Base-by-base conservation (phyloP, 352 stramenopile species). In the Phytophthora hybrid region DNA sequence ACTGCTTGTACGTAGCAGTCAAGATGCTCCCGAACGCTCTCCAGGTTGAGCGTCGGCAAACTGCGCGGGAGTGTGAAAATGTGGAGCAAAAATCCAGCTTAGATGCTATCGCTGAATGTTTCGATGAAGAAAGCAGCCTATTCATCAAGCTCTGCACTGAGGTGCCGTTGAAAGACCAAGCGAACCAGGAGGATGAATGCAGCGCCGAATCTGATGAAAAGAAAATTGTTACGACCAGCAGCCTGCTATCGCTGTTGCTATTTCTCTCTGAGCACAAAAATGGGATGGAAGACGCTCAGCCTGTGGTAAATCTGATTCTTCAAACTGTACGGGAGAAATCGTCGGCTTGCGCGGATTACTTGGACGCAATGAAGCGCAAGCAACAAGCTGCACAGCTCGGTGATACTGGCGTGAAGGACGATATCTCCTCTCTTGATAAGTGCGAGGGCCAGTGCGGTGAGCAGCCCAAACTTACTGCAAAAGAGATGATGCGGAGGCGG, bases 401-500 rank as follows among this genome's bases (percentile, higher is more conserved):
- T 5, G 31, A 65, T 51, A 44, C 9, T 57, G 39, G 26, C 10
- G 57, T 34, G 10, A 55, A 58, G 70, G 10, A 26, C 49, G 39
- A 21, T 53, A 61, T 26, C 58, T 62, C 44, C 26, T 11, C 29
- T 21, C 26, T 61, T 63, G 59, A 31, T 9, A 34, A 23, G 31
- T 73, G 18, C 21, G 47, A 65, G 29, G 37, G 37, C 31, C 68
- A 61, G 37, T 1, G 10, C 37, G 37, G 7, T 4, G 59, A 82
- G 4, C 52, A 81, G 31, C 67, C 76, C 55, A 70, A 78, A 18
- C 49, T 64, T 32, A 78, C 64, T 19, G 81, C 82, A 18, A 91
- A 89, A 59, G 87, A 93, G 32, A 80, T 84, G 77, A 91, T 92
- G 80, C 76, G 73, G 31, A 66, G 55, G 18, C 78, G 88, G 11